These are phyloP conservation scores for Neoarthrinium moseri DNA, from an alignment of 2,329 filamentous ascomycete genomes.

Conservation along the genomic window DNA sequence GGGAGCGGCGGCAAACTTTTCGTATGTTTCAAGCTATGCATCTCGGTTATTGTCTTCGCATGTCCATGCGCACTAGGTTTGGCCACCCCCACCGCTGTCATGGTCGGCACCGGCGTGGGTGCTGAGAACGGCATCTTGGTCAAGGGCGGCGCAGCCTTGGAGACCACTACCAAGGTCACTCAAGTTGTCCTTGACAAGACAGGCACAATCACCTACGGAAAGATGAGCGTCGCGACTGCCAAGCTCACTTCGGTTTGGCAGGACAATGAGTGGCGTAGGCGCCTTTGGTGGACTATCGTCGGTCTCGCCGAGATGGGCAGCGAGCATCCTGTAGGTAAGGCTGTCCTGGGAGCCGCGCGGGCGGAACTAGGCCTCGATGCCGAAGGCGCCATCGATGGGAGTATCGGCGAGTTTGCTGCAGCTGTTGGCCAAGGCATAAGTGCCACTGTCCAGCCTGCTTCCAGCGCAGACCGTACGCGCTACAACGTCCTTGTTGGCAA, in stretches of 20 bases:
- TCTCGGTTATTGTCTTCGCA: constrained; percentile 97
- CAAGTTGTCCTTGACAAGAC: constrained; percentile 95
- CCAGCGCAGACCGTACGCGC: constrained; percentile 63
- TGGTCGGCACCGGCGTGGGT: constrained; percentile 97
- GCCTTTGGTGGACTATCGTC: constrained; percentile 93
- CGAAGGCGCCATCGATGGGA: constrained; percentile 78
- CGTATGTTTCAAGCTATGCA: constrained; percentile 96
- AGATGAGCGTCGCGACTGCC: constrained; percentile 84
- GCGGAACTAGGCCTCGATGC: constrained; percentile 68
- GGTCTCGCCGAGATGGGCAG: constrained; percentile 94
- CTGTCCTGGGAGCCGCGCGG: constrained; percentile 75
- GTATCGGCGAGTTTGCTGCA: constrained; percentile 80
- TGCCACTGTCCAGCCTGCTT: constrained; percentile 75
- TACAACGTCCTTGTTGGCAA: constrained; percentile 87
- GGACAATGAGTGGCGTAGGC: constrained; percentile 63
- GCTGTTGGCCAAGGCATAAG: constrained; percentile 82
- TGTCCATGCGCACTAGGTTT: constrained; percentile 96
- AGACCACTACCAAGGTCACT: constrained; percentile 85
- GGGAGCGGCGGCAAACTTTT: constrained; percentile 88
- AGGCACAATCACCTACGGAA: constrained; percentile 88
- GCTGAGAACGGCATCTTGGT: constrained; percentile 97
- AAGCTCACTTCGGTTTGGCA: constrained; percentile 70
- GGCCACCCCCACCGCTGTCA: constrained; percentile 93
- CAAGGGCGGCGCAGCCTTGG: constrained; percentile 90
- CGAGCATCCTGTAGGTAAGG: constrained; percentile 93